These are phyloP conservation scores for Globisporangium echinulatum DNA, from an alignment of 352 stramenopile species.

Conservation along the genomic window DNA sequence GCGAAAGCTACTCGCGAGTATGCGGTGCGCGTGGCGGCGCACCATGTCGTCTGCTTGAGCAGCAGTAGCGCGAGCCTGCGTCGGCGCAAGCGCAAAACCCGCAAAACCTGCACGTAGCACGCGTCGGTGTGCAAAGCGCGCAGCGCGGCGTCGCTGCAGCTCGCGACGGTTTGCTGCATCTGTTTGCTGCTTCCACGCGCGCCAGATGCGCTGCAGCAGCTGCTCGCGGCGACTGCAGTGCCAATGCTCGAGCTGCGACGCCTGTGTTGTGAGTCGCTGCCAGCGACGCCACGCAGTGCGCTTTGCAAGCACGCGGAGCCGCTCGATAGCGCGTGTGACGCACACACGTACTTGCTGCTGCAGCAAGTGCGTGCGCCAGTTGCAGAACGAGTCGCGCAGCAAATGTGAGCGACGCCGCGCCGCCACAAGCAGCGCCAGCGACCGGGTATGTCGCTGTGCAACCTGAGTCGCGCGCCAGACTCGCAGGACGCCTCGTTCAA, in stretches of 20 bases:
- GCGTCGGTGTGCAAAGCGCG: slow-evolving; percentile 9
- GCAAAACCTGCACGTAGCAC: slow-evolving; percentile 4
- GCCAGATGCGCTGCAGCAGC: not conserved
- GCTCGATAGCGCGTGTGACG: slow-evolving; percentile 1
- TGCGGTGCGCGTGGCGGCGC: not conserved
- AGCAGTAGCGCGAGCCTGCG: not conserved
- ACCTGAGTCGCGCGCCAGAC: not conserved
- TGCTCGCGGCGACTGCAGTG: not conserved
- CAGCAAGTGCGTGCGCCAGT: not conserved
- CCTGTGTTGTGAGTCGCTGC: not conserved
- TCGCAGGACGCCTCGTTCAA: not conserved
- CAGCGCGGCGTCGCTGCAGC: slow-evolving; percentile 4
- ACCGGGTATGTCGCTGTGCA: not conserved
- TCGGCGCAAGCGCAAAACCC: not conserved
- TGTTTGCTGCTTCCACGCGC: slow-evolving; percentile 5
- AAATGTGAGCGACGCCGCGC: slow-evolving; percentile 3
- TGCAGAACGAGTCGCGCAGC: slow-evolving; percentile 3
- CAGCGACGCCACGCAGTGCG: slow-evolving; percentile 7
- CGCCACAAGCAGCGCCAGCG: slow-evolving; percentile 2
- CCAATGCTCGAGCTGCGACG: not conserved
- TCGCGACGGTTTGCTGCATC: slow-evolving; percentile 3
- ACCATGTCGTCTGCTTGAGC: not conserved
- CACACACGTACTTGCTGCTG: not conserved
- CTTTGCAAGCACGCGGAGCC: not conserved
- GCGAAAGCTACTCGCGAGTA: not conserved